Conservation (phyloP, 2,329 filamentous ascomycete genomes). For the Colletotrichum sp. region DNA sequence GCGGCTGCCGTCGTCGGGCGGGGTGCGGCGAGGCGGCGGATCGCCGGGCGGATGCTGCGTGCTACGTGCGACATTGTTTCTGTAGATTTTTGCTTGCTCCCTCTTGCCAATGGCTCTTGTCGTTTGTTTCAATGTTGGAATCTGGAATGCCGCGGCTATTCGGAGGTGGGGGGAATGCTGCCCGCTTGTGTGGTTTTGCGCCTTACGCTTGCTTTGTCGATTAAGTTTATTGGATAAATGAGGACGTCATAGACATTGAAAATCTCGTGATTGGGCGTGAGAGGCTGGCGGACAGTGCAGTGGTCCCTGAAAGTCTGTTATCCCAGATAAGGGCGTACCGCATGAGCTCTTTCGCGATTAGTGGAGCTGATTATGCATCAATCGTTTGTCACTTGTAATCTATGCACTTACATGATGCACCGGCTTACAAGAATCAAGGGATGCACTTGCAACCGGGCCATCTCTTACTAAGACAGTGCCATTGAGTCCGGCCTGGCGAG, state of each 20-base stretch:
- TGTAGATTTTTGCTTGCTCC: neutral
- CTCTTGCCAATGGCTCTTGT: neutral
- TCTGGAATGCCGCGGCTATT: neutral
- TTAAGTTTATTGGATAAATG: neutral
- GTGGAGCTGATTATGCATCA: neutral
- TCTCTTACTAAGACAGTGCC: neutral
- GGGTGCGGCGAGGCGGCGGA: slow-evolving; percentile 19
- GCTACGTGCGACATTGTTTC: slow-evolving; percentile 11
- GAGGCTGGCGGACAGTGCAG: neutral
- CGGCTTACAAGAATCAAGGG: neutral
- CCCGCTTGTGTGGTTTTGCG: neutral
- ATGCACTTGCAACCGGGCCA: neutral
- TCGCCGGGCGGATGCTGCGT: slow-evolving; percentile 24
- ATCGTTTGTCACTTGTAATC: fast-evolving
- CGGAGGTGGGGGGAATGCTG: neutral
- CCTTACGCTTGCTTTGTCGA: neutral
- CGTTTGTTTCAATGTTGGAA: neutral
- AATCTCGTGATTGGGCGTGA: neutral
- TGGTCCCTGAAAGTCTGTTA: neutral
- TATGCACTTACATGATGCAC: neutral
- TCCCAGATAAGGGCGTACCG: neutral
- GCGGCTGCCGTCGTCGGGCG: slow-evolving; percentile 20
- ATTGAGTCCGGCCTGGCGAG: neutral
- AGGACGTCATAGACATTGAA: neutral
- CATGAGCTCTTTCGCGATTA: neutral